phyloP scores from a whole-genome alignment of 306 rosid genomes.

The Acacia melanoxylon region DNA sequence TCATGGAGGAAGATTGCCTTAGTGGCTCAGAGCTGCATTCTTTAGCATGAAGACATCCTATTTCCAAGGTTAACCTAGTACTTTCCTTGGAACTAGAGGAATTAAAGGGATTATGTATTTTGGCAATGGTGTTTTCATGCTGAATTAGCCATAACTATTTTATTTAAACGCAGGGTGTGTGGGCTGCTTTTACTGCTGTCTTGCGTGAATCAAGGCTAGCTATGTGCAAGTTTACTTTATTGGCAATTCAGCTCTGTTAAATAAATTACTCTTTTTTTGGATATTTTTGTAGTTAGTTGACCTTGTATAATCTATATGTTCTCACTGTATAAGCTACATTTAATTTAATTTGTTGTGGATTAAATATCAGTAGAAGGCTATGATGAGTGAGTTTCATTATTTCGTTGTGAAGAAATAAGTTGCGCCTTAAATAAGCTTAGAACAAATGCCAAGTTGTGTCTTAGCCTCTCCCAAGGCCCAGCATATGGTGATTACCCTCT shows the following conservation, averaged over 20 bases:
- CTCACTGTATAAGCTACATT: not conserved
- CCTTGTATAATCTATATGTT: not conserved
- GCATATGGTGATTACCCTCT: not conserved
- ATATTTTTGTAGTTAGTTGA: not conserved
- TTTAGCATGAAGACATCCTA: constrained; percentile 4
- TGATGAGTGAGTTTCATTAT: not conserved
- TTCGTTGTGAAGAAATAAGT: not conserved
- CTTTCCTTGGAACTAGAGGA: not conserved
- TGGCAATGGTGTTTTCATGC: not conserved
- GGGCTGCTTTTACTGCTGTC: not conserved
- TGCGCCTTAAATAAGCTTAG: constrained; percentile 18
- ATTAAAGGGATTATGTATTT: not conserved
- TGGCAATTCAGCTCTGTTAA: not conserved
- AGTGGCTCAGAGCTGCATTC: not conserved
- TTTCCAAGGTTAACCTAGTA: not conserved
- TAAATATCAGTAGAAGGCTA: not conserved
- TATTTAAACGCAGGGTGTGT: not conserved
- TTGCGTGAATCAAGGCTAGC: not conserved
- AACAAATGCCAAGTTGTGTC: not conserved
- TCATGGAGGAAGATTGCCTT: not conserved
- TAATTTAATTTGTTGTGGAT: not conserved
- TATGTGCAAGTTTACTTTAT: not conserved
- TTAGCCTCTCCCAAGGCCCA: not conserved
- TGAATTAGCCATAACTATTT: not conserved
- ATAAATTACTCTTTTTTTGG: not conserved